A percentile compares a stretch with the other conserved stretches of the same genome.
These are phyloP conservation scores for Malassezia sympodialis DNA, from an alignment of 1,284 basidiomycete genomes.

Conservation along the genomic window DNA sequence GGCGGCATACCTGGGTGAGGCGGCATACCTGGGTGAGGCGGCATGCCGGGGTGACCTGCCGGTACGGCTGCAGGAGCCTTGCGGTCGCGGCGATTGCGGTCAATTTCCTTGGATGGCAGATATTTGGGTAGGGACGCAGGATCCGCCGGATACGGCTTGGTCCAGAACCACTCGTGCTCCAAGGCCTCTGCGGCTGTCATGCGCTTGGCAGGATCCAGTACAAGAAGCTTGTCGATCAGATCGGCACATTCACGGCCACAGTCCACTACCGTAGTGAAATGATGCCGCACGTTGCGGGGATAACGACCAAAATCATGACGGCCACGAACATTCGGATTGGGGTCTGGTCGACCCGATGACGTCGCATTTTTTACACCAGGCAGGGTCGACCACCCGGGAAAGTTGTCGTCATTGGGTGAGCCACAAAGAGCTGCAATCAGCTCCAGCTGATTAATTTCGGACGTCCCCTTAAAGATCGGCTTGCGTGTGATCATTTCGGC, in stretches of 20 bases:
- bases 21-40: neutral
- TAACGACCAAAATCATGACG: conserved; percentile 34
- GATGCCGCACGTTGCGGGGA: conserved; percentile 23
- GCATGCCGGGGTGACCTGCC: no score
- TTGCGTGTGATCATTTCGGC: conserved; percentile 86
- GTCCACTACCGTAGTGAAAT: conserved; percentile 26
- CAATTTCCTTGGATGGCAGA: conserved; percentile 41
- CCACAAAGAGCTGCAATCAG: conserved; percentile 84
- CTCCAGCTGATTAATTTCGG: conserved; percentile 80
- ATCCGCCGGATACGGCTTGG: conserved; percentile 39
- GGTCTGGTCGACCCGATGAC: conserved; percentile 31
- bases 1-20: neutral
- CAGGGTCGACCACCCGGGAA: conserved; percentile 66
- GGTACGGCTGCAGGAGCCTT: conserved; percentile 4
- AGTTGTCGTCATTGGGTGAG: conserved; percentile 61
- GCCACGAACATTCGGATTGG: conserved; percentile 25
- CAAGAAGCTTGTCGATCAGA: conserved; percentile 39
- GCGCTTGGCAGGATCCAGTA: conserved; percentile 39
- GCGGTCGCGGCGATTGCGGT: conserved; percentile 27
- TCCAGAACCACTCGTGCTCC: conserved; percentile 44
- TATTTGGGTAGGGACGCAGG: conserved; percentile 41
- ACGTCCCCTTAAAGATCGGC: conserved; percentile 77
- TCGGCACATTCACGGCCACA: conserved; percentile 30
- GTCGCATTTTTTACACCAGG: conserved; percentile 45
- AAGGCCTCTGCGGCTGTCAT: conserved; percentile 40